Percentiles rank a stretch among this genome's conserved stretches.
Conservation (phyloP, 805 yeast genomes). For the Saccharomycopsis fermentans region DNA sequence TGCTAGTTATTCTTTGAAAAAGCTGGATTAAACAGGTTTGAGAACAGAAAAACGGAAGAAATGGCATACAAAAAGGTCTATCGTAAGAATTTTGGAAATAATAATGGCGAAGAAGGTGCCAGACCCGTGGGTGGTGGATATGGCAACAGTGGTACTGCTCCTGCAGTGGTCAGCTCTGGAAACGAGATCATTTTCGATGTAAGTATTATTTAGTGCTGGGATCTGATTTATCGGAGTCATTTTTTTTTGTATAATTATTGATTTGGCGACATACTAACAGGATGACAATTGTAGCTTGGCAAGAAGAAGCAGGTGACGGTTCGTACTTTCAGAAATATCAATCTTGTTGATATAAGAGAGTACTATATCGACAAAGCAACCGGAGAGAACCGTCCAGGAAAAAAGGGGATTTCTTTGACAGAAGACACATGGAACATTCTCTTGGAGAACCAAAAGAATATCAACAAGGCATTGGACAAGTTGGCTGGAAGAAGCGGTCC, state of each 20-base stretch:
- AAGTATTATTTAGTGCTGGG: not conserved
- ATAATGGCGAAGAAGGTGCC: not conserved
- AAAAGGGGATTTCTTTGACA: constrained; percentile 59
- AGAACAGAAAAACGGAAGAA: not conserved
- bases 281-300: constrained; percentile 31
- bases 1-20: too few species aligned
- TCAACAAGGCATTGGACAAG: constrained; percentile 12
- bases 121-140: not conserved
- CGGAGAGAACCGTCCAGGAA: constrained; percentile 68
- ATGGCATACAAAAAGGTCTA: not conserved
- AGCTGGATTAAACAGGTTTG: too few species aligned
- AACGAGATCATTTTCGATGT: not conserved
- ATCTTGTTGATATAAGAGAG: constrained; percentile 76
- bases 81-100: not conserved
- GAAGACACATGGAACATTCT: constrained; percentile 44
- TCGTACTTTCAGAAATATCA: constrained; percentile 54
- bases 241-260: too few species aligned
- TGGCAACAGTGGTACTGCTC: not conserved
- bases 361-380: constrained; percentile 50
- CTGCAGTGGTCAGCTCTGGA: not conserved
- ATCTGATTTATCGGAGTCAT: too few species aligned
- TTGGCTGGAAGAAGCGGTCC: constrained; percentile 14
- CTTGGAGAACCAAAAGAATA: constrained; percentile 25
- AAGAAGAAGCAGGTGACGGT: constrained; percentile 64
- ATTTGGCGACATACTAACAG: not conserved